Evolutionary conservation across 345 rosid species (phyloP).

Genomic region (Gossypium bickii): DNA sequence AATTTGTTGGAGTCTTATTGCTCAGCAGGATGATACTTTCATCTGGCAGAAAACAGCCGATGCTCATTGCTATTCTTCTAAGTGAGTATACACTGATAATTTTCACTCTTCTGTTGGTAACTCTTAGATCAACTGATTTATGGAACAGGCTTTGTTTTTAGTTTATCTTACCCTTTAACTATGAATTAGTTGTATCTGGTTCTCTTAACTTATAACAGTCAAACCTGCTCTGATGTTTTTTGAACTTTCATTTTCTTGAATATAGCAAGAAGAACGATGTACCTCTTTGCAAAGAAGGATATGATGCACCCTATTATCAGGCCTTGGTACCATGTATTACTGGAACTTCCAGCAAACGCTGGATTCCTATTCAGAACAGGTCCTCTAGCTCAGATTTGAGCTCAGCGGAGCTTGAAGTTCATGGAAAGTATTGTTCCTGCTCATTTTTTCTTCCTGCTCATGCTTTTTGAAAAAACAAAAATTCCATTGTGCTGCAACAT

Average conservation of each 20-base stretch:
- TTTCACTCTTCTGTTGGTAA: background rate
- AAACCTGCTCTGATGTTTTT: slow-evolving; percentile 6
- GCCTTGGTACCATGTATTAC: slow-evolving; percentile 75
- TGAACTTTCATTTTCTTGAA: slow-evolving; percentile 8
- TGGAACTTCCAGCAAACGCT: slow-evolving; percentile 70
- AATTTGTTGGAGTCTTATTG: slow-evolving; percentile 80
- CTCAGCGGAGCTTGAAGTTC: slow-evolving; percentile 57
- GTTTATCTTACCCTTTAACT: background rate
- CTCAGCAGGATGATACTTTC: slow-evolving; percentile 94
- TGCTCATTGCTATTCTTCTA: slow-evolving; percentile 53
- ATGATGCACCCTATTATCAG: slow-evolving; percentile 66
- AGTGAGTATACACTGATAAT: slow-evolving; percentile 43
- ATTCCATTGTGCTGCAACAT: background rate
- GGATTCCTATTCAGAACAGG: slow-evolving; percentile 85
- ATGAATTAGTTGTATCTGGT: background rate
- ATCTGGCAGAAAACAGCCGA: slow-evolving; percentile 92
- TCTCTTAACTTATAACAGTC: background rate
- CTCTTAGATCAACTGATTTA: slow-evolving; percentile 2
- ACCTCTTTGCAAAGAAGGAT: slow-evolving; percentile 68
- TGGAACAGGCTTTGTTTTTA: background rate
- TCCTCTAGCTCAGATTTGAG: slow-evolving; percentile 58
- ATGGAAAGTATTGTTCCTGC: slow-evolving; percentile 66
- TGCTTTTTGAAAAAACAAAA: background rate
- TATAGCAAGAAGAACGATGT: slow-evolving; percentile 46
- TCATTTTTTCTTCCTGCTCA: background rate